Percentiles rank a stretch among this genome's conserved stretches.
phyloP scores from a whole-genome alignment of 106 monocot species.

The Alisma plantagoaquatica region DNA sequence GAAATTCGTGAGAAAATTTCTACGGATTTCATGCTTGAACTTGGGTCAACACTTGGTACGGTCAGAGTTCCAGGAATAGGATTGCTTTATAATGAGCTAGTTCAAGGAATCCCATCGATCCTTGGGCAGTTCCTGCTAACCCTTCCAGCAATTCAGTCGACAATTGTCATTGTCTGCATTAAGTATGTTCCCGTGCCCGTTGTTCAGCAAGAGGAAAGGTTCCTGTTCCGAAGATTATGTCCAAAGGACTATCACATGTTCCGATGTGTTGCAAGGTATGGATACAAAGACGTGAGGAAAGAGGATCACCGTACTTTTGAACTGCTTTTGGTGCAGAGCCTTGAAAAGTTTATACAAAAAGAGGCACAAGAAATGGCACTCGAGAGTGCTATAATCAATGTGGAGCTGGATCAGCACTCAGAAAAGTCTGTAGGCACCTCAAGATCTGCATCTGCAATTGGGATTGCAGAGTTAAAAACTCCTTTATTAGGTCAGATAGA shows the following conservation, averaged over 20 bases:
- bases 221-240: constrained; percentile 67
- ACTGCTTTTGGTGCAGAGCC: constrained; percentile 64
- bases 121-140: constrained; percentile 61
- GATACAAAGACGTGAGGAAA: constrained; percentile 77
- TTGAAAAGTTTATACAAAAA: constrained; percentile 58
- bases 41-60: constrained; percentile 64
- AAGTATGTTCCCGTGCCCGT: constrained; percentile 71
- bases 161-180: constrained; percentile 77
- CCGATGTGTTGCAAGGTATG: constrained; percentile 73
- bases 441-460: constrained; percentile 9
- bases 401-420: constrained; percentile 19
- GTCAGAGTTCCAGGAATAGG: constrained; percentile 75
- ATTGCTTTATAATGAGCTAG: constrained; percentile 78
- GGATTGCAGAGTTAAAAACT: constrained; percentile 28
- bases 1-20: constrained; percentile 83
- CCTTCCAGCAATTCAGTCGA: constrained; percentile 77
- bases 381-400: constrained; percentile 22
- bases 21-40: constrained; percentile 65
- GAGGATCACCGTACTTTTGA: constrained; percentile 66
- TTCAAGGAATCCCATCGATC: constrained; percentile 69
- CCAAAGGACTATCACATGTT: constrained; percentile 91
- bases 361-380: constrained; percentile 66
- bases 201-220: constrained; percentile 69
- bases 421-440: constrained; percentile 10
- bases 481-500: constrained; percentile 47